phyloP scores from a whole-genome alignment of 1,284 basidiomycete genomes.

The Trichosporon sp. region DNA sequence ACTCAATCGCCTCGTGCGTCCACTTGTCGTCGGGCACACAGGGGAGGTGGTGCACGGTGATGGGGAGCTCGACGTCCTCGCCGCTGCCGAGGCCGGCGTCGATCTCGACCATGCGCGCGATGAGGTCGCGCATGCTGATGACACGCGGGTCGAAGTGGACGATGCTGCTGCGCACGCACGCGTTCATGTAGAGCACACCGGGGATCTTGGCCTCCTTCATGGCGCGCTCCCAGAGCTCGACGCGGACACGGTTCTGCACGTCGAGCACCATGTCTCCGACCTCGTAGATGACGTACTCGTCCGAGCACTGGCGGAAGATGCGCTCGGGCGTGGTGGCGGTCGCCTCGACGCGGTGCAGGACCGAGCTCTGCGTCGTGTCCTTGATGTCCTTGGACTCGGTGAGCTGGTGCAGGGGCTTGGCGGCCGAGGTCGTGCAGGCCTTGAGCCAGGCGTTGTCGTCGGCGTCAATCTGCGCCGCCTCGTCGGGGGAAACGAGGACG shows the following conservation, averaged over 20 bases:
- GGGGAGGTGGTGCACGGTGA: conserved; percentile 59
- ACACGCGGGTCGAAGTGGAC: conserved; percentile 56
- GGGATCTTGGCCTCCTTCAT: conserved; percentile 42
- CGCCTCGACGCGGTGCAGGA: conserved; percentile 13
- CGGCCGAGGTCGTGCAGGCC: background rate
- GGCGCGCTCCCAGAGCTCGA: conserved; percentile 58
- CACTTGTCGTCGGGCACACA: conserved; percentile 61
- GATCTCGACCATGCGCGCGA: conserved; percentile 46
- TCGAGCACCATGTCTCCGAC: conserved; percentile 57
- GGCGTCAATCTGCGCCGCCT: conserved; percentile 9
- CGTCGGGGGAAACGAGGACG: conserved; percentile 52
- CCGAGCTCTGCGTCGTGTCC: conserved; percentile 16
- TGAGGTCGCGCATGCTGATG: conserved; percentile 51
- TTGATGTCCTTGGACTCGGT: conserved; percentile 9
- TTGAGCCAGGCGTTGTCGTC: conserved; percentile 17
- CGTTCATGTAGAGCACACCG: conserved; percentile 54
- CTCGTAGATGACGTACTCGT: conserved; percentile 59
- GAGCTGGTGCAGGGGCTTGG: conserved; percentile 13
- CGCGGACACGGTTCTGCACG: conserved; percentile 55
- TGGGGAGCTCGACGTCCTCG: conserved; percentile 52
- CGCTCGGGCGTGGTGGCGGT: conserved; percentile 13
- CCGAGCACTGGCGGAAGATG: conserved; percentile 53
- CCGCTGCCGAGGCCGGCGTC: conserved; percentile 7
- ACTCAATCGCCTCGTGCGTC: conserved; percentile 57
- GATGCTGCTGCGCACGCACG: conserved; percentile 60